phyloP scores from a whole-genome alignment of 1,139 yeast genomes.

The Magnusiomyces starmeri region DNA sequence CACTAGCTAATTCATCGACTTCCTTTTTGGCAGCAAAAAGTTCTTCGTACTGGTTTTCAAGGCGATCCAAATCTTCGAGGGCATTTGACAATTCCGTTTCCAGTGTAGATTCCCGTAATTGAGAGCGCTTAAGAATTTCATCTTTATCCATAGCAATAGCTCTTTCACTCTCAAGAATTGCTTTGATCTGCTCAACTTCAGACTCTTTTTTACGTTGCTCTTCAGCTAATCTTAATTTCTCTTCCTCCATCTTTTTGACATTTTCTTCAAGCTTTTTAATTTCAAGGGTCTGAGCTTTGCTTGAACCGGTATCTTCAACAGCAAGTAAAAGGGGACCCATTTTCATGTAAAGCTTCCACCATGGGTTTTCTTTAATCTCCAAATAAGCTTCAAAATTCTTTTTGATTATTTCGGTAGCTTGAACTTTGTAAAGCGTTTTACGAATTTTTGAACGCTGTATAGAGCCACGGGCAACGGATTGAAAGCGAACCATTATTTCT shows the following conservation, averaged over 20 bases:
- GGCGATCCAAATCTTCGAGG: slow-evolving; percentile 33
- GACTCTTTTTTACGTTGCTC: slow-evolving; percentile 33
- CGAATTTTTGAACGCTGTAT: slow-evolving; percentile 48
- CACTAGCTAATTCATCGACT: slow-evolving; percentile 30
- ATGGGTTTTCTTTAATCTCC: slow-evolving; percentile 53
- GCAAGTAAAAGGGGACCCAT: slow-evolving; percentile 74
- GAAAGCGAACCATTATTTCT: slow-evolving; percentile 52
- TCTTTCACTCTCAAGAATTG: slow-evolving; percentile 37
- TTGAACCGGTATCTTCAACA: slow-evolving; percentile 50
- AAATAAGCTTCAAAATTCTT: slow-evolving; percentile 52
- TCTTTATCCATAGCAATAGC: slow-evolving; percentile 41
- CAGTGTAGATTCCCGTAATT: slow-evolving; percentile 37
- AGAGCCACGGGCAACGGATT: slow-evolving; percentile 61
- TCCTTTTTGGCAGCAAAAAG: slow-evolving; percentile 34
- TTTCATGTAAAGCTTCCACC: slow-evolving; percentile 70
- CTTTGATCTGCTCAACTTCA: slow-evolving; percentile 35
- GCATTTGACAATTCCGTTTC: slow-evolving; percentile 35
- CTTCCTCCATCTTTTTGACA: slow-evolving; percentile 16
- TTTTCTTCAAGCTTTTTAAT: slow-evolving; percentile 40
- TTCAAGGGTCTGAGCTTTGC: slow-evolving; percentile 51
- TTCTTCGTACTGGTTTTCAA: slow-evolving; percentile 35
- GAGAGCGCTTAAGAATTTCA: slow-evolving; percentile 36
- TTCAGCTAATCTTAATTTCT: slow-evolving; percentile 29
- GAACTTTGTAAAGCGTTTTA: slow-evolving; percentile 49
- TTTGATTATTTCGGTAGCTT: slow-evolving; percentile 65